Conservation (phyloP, 768 basidiomycete species). For the Lyophyllum shimeji region DNA sequence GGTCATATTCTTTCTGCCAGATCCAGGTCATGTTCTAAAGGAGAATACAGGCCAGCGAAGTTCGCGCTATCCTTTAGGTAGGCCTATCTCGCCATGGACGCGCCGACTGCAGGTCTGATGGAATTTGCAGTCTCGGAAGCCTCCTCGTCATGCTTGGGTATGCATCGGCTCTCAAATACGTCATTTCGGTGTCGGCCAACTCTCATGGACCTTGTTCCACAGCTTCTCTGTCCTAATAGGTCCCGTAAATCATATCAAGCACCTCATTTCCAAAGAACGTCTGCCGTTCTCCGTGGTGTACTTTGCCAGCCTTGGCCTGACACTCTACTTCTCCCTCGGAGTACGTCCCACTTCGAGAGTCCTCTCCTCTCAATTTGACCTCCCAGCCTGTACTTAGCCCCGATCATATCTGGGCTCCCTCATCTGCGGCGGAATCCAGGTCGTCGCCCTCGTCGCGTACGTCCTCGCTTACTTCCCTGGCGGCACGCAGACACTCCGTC, state of each 20-base stretch:
- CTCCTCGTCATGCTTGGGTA: conserved; percentile 96
- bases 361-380: neutral
- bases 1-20: conserved; percentile 16
- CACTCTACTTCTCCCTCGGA: conserved; percentile 89
- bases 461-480: conserved; percentile 96
- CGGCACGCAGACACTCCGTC: conserved; percentile 74
- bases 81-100: conserved; percentile 3
- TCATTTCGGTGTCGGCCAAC: neutral
- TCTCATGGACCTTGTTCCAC: neutral
- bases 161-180: conserved; percentile 21
- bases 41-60: conserved; percentile 70
- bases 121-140: conserved; percentile 66
- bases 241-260: conserved; percentile 90
- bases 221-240: conserved; percentile 88
- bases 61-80: conserved; percentile 89
- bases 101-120: conserved; percentile 7
- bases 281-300: conserved; percentile 85
- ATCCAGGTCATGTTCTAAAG: conserved; percentile 6
- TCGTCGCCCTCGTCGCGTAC: conserved; percentile 84
- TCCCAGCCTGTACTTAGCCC: conserved; percentile 41
- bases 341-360: conserved; percentile 44
- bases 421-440: conserved; percentile 79
- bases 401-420: conserved; percentile 88
- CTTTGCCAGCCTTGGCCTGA: conserved; percentile 78
- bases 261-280: conserved; percentile 78